Conservation (phyloP, 495 filamentous ascomycete species). For the Penicillium simplicissimum region DNA sequence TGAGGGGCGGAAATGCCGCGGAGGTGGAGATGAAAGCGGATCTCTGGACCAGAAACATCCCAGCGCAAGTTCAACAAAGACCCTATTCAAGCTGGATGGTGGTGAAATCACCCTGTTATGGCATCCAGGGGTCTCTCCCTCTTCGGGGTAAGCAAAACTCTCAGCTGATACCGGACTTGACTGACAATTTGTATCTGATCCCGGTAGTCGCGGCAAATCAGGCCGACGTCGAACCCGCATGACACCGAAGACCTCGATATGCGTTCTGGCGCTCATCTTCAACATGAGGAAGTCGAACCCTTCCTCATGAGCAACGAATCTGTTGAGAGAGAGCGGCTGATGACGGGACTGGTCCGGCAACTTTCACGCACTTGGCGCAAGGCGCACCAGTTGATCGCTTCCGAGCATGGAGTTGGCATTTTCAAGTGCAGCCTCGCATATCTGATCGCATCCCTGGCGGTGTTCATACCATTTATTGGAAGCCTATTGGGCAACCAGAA, state of each 20-base stretch:
- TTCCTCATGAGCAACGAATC: neutral
- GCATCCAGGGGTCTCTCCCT: neutral
- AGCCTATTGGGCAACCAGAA: slow-evolving; percentile 78
- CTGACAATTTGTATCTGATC: neutral
- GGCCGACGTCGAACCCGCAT: neutral
- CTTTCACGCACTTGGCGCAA: neutral
- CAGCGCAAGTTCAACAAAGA: neutral
- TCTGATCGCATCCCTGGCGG: slow-evolving; percentile 81
- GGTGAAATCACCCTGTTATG: neutral
- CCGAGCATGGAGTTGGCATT: slow-evolving; percentile 67
- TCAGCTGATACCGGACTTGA: neutral
- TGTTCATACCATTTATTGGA: slow-evolving; percentile 75
- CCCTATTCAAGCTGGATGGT: neutral
- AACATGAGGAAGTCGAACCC: neutral
- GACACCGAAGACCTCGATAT: neutral
- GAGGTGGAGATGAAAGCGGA: neutral
- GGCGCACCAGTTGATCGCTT: slow-evolving; percentile 43
- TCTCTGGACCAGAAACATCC: neutral
- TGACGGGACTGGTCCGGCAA: neutral
- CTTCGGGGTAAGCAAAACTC: neutral
- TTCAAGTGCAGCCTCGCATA: slow-evolving; percentile 95
- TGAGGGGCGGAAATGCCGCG: neutral
- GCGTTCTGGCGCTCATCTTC: neutral
- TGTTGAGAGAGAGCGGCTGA: neutral
- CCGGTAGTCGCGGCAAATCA: neutral